Evolutionary conservation across 2,329 filamentous ascomycete species (phyloP), one percentile per base, ranked within the genome.

Genomic region (Ascosphaera acerosa): DNA sequence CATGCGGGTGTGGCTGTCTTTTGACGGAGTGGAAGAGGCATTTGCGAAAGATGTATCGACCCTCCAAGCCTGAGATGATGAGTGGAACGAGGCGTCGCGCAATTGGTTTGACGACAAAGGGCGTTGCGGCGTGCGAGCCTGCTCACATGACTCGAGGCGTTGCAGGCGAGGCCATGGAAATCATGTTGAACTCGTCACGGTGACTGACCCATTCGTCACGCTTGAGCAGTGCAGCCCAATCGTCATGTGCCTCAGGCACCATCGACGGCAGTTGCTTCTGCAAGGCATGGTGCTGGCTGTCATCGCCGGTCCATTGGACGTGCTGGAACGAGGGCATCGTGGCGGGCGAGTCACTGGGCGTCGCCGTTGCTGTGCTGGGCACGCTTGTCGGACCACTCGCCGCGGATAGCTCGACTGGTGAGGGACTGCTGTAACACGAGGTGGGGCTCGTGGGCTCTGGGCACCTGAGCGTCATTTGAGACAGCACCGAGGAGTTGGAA

Each of bases 341-440:
- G 14, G 26, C 26, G 6, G 26, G 26, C 26, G 26, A 28, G 12
- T 28, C 26, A 14, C 14, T 28, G 14, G 16, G 41, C 41, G 2
- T 41, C 41, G 25, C 18, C 32, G 4, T 36, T 39, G 5, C 34
- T 45, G n/a, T 44, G 41, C 18, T 46, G 41, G 42, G 44, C 42
- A 9, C 35, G 41, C 14, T 35, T 38, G 15, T 35, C 41, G 2
- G 41, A 44, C 29, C 34, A 40, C 7, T 28, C 16, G 26, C 14
- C 14, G 26, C n/a, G n/a, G n/a, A n/a, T n/a, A n/a, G 16, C 6
- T 28, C 26, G n/a, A 15, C 14, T 14, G 26, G 26, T 14, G n/a
- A 28, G 6, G 26, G 26, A n/a, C n/a, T n/a, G n/a, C 26, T 15
- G 16, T 28, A 28, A 12, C n/a, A 28, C n/a, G 26, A 28, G 12